A percentile compares a stretch with the other conserved stretches of the same genome.
Evolutionary conservation across 768 basidiomycete species (phyloP).

Genomic region (Rossbeevera mucosa): DNA sequence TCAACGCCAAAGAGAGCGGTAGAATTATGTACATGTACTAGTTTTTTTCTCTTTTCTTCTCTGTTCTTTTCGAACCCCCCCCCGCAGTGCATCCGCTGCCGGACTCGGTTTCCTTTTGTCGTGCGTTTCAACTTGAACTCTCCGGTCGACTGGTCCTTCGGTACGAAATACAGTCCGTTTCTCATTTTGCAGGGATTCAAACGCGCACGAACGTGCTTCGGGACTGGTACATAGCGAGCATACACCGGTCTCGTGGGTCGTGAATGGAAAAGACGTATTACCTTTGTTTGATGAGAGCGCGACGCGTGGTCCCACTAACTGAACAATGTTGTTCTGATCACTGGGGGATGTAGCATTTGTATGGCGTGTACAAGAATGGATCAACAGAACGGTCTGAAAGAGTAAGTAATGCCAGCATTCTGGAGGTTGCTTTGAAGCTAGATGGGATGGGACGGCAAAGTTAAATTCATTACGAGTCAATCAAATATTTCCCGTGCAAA

Average conservation of each 20-base stretch:
- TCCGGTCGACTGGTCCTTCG: not conserved
- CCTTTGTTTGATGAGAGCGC: too few species aligned
- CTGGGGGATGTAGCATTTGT: not conserved
- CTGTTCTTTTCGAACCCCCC: not conserved
- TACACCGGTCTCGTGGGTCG: not conserved
- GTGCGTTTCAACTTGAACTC: not conserved
- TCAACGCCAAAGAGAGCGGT: conserved; percentile 15
- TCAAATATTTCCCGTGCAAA: conserved; percentile 5
- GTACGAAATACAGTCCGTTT: not conserved
- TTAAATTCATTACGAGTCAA: conserved; percentile 13
- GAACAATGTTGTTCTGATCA: not conserved
- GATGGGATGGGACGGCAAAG: not conserved
- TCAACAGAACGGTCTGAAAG: not conserved
- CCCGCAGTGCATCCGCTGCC: not conserved
- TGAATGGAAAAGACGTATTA: too few species aligned
- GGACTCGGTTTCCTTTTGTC: not conserved
- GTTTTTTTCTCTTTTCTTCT: not conserved
- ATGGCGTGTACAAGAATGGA: conserved; percentile 2
- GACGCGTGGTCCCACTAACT: not conserved
- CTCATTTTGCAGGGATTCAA: not conserved
- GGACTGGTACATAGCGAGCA: not conserved
- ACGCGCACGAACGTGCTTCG: not conserved
- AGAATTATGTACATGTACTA: too few species aligned
- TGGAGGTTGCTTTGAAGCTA: not conserved
- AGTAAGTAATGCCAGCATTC: not conserved